Conservation (phyloP, 2,329 filamentous ascomycete genomes). For the Tolypocladium amazonense region DNA sequence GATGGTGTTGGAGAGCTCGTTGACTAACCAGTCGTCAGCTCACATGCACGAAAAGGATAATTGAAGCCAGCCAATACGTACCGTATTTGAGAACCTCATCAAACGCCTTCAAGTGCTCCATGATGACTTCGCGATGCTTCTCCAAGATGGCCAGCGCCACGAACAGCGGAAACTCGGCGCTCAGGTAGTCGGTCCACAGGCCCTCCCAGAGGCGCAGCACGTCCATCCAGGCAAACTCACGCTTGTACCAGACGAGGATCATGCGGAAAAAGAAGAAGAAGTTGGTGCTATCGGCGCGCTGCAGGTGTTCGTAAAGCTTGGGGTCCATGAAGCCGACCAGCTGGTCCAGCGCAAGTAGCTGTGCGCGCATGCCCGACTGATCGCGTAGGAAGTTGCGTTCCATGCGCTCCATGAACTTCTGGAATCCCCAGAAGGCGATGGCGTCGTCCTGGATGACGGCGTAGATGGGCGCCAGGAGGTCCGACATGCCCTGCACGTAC, state of each 20-base stretch:
- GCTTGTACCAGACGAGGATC: conserved; percentile 97
- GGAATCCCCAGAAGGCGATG: conserved; percentile 92
- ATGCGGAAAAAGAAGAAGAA: conserved; percentile 99
- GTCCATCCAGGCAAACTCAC: conserved; percentile 86
- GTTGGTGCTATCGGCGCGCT: conserved; percentile 88
- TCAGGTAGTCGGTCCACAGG: conserved; percentile 87
- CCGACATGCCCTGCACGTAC: conserved; percentile 98
- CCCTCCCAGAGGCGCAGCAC: conserved; percentile 83
- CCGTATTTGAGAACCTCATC: conserved; percentile 96
- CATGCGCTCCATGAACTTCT: conserved; percentile 95
- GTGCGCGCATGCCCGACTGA: conserved; percentile 90
- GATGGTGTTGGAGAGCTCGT: conserved; percentile 88
- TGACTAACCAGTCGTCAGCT: conserved; percentile 47
- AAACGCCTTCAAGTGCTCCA: conserved; percentile 87
- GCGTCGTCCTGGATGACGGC: conserved; percentile 97
- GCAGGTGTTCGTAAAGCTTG: conserved; percentile 80
- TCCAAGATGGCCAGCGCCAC: conserved; percentile 89
- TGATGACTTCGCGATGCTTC: conserved; percentile 92
- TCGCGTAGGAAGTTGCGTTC: conserved; percentile 93
- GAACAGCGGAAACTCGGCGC: conserved; percentile 87
- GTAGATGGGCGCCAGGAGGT: conserved; percentile 90
- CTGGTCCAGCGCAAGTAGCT: conserved; percentile 84
- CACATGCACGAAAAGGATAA: background rate
- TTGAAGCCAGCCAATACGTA: conserved; percentile 33
- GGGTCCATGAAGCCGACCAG: conserved; percentile 96